Evolutionary conservation across 2,329 filamentous ascomycete species (phyloP).

Genomic region (Paraphoma sp.): DNA sequence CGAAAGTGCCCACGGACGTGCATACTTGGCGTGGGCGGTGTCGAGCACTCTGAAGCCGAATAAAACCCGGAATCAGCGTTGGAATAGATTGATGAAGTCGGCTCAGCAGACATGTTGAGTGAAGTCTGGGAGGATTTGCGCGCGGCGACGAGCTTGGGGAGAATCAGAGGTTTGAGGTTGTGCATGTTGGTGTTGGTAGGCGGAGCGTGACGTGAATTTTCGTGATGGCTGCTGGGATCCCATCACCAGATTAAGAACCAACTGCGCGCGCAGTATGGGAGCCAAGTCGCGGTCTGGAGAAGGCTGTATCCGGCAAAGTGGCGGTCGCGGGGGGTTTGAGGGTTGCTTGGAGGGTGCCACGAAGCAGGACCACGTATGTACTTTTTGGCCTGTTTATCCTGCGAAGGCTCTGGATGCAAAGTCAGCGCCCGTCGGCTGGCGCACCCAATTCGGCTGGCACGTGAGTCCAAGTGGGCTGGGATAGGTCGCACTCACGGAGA

Average conservation of each 20-base stretch:
- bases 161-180: constrained; percentile 48
- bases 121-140: constrained; percentile 46
- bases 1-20: constrained; percentile 67
- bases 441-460: constrained; percentile 37
- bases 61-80: constrained; percentile 47
- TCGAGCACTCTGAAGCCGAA: constrained; percentile 70
- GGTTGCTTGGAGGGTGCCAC: constrained; percentile 43
- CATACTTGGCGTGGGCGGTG: constrained; percentile 75
- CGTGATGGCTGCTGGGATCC: constrained; percentile 38
- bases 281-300: constrained; percentile 22
- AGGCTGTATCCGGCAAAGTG: constrained; percentile 32
- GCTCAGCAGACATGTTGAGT: constrained; percentile 41
- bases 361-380: constrained; percentile 49
- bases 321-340: constrained; percentile 40
- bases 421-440: constrained; percentile 34
- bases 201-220: constrained; percentile 38
- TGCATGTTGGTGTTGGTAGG: constrained; percentile 37
- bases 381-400: constrained; percentile 35
- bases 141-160: constrained; percentile 48
- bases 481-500: constrained; percentile 28
- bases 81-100: constrained; percentile 40
- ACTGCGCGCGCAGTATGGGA: constrained; percentile 22
- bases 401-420: constrained; percentile 25
- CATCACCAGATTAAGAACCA: constrained; percentile 45
- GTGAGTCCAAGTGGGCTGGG: constrained; percentile 35